Conservation (phyloP, 257 asterid genomes). For the Ajuga chamaepitys region DNA sequence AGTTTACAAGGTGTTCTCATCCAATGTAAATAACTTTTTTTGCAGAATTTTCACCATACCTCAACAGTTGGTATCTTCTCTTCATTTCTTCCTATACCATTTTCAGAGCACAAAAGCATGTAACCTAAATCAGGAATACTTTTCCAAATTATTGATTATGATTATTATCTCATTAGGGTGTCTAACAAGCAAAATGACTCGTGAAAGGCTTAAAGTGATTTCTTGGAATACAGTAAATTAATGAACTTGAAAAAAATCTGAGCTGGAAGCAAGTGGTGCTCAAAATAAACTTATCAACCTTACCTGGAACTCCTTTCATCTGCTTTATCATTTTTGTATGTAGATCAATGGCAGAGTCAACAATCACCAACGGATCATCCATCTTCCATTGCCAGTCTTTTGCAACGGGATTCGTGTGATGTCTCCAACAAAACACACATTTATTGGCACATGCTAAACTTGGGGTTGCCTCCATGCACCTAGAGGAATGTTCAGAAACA, state of each 20-base stretch:
- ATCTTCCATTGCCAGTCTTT: slow-evolving; percentile 98
- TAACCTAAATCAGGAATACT: not conserved
- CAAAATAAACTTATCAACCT: not conserved
- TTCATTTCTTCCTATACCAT: not conserved
- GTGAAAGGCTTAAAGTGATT: not conserved
- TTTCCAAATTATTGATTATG: not conserved
- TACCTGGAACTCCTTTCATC: slow-evolving; percentile 99
- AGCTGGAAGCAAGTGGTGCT: not conserved
- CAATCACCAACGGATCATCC: slow-evolving; percentile 91
- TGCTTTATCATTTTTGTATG: slow-evolving; percentile 91
- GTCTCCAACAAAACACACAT: slow-evolving; percentile 99
- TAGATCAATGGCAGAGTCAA: slow-evolving; percentile 74
- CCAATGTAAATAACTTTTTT: not conserved
- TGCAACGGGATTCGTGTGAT: slow-evolving; percentile 96
- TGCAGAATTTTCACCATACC: not conserved
- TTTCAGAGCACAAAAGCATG: not conserved
- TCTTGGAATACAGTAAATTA: not conserved
- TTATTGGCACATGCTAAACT: slow-evolving; percentile 99
- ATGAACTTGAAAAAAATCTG: slow-evolving; percentile 1
- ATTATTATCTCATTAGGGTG: not conserved
- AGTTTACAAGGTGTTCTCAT: not conserved
- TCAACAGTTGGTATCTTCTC: not conserved
- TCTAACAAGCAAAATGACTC: not conserved
- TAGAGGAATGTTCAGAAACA: slow-evolving; percentile 17
- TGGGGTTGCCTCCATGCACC: slow-evolving; percentile 99